These are phyloP conservation scores for Biscogniauxia sp. DNA, from an alignment of 2,329 filamentous ascomycete genomes.

Conservation along the genomic window DNA sequence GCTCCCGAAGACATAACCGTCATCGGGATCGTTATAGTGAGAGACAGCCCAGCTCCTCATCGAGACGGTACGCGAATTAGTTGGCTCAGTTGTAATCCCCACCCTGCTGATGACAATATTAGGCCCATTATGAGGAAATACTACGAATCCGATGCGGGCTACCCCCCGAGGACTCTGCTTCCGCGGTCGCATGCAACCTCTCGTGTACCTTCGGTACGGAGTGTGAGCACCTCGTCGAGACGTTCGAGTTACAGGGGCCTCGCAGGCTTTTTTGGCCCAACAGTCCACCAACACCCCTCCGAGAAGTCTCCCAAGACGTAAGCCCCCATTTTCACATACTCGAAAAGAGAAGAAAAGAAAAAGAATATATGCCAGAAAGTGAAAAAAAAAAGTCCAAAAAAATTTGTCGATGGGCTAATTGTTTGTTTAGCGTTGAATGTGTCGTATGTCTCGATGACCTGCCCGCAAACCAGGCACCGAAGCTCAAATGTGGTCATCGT, in stretches of 20 bases:
- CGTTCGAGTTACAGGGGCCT: conserved; percentile 30
- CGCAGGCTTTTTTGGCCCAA: conserved; percentile 31
- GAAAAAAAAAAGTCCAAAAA: neutral
- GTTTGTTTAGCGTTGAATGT: conserved; percentile 60
- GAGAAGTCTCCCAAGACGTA: conserved; percentile 31
- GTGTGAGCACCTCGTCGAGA: conserved; percentile 36
- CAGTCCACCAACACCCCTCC: conserved; percentile 19
- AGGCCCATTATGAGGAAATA: conserved; percentile 29
- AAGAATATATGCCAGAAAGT: neutral
- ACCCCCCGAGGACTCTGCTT: conserved; percentile 32
- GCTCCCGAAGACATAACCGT: conserved; percentile 21
- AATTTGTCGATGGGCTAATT: conserved; percentile 15
- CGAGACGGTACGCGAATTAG: conserved; percentile 31
- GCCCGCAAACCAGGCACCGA: conserved; percentile 61
- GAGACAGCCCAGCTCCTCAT: conserved; percentile 23
- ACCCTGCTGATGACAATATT: conserved; percentile 13
- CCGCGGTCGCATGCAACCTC: conserved; percentile 35
- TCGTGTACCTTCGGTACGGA: conserved; percentile 35
- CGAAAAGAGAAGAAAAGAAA: conserved; percentile 5
- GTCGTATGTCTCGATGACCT: conserved; percentile 70
- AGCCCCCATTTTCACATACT: conserved; percentile 14
- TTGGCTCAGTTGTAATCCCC: conserved; percentile 22
- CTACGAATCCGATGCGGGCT: conserved; percentile 32
- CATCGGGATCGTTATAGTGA: conserved; percentile 25
- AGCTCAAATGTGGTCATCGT: conserved; percentile 73